Evolutionary conservation across 2,329 filamentous ascomycete genomes (phyloP), one percentile per base, ranked within the genome.

Genomic region (Diaporthe citrichinensis): DNA sequence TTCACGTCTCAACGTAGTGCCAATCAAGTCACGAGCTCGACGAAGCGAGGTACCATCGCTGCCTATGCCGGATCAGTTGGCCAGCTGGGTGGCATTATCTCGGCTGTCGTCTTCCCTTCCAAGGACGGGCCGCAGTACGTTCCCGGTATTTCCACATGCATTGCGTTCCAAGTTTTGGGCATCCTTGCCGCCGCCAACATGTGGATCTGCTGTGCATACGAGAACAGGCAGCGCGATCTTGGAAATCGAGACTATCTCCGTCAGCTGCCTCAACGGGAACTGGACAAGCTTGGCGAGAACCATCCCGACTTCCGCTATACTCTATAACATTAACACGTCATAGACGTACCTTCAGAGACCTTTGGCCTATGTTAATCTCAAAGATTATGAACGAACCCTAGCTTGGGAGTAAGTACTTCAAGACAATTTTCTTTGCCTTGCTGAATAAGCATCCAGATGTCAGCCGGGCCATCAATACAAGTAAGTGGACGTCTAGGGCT

Each of bases 61-160:
- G 86, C 85, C 0, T 84, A 87, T 78, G 86, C 87, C 72, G 86
- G 87, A n/a, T 83, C 81, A 1, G 82, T 87, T 55, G 86, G 86
- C 0, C 87, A 88, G 80, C n/a, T 83, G 36, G 82, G 79, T 23
- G 82, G 82, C 10, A 79, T 80, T 49, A 78, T 80, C 59, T 76
- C 58, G 5, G 58, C 34, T 15, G 58, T 61, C 34, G 58, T 61
- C 58, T 61, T 61, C 12, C 58, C 58, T 3, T 41, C n/a, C 23
- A 61, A 61, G 12, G 34, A 61, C 23, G 58, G 36, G 23, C 58
- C 58, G 12, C 34, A 25, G 7, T 61, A 61, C 34, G 34, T 25
- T 41, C 58, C 23, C 12, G 58, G 57, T 25, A 61, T 39, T 61
- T 61, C 58, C 10, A 61, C 58, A 15, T 61, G 34, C 34, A 41